Conservation (phyloP, 306 rosid genomes). For the Betula pendula region DNA sequence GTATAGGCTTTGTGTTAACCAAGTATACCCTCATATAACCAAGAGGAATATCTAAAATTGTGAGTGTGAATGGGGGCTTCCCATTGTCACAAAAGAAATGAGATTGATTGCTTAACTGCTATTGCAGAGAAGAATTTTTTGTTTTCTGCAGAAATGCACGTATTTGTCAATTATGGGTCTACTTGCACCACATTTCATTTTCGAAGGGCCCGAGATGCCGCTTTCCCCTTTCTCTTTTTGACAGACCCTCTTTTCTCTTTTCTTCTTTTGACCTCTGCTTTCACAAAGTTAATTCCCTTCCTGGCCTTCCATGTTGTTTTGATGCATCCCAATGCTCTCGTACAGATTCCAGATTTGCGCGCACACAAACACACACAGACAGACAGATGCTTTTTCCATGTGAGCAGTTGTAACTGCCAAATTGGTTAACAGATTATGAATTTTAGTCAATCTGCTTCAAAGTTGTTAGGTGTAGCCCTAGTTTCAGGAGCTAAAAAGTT, state of each 20-base stretch:
- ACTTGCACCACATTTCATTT: background rate
- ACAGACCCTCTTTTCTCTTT: slow-evolving; percentile 20
- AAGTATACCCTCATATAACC: slow-evolving; percentile 1
- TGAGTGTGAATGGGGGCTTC: background rate
- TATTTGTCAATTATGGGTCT: background rate
- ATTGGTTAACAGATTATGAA: slow-evolving; percentile 9
- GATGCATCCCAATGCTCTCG: background rate
- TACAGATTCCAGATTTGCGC: slow-evolving; percentile 9
- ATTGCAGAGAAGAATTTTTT: background rate
- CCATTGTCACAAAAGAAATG: slow-evolving; percentile 21
- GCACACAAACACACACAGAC: background rate
- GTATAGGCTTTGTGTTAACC: slow-evolving; percentile 12
- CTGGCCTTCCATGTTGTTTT: background rate
- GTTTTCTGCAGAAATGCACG: background rate
- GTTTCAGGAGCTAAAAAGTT: slow-evolving; percentile 29
- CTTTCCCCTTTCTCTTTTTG: slow-evolving; percentile 26
- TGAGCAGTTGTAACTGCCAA: slow-evolving; percentile 49
- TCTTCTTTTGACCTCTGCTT: slow-evolving; percentile 31
- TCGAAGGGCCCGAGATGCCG: background rate
- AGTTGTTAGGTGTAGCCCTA: slow-evolving; percentile 38
- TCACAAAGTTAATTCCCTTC: slow-evolving; percentile 21
- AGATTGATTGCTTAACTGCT: slow-evolving; percentile 27
- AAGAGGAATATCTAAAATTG: background rate
- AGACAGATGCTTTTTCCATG: slow-evolving; percentile 39
- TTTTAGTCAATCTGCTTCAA: slow-evolving; percentile 30